Conservation (phyloP, 2,329 filamentous ascomycete species). For the Ilyonectria destructans region DNA sequence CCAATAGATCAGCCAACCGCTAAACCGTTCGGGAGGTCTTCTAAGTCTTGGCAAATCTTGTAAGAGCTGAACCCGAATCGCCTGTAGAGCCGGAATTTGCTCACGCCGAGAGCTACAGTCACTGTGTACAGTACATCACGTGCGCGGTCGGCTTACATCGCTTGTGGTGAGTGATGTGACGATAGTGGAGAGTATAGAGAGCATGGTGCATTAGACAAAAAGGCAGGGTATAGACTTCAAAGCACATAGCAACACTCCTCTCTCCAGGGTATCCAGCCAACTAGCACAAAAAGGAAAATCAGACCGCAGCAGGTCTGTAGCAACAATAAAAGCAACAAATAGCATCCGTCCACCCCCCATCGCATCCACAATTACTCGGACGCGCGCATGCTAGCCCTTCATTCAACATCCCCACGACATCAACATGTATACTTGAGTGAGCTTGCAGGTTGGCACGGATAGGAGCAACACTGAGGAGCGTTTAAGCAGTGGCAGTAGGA, state of each 20-base stretch:
- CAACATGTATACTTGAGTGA: slow-evolving; percentile 19
- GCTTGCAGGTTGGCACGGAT: slow-evolving; percentile 29
- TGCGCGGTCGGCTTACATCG: neutral
- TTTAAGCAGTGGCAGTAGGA: slow-evolving; percentile 45
- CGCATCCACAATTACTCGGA: slow-evolving; percentile 17
- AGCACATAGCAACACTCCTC: slow-evolving; percentile 48
- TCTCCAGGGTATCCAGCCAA: slow-evolving; percentile 54
- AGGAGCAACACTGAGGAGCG: slow-evolving; percentile 10
- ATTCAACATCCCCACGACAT: slow-evolving; percentile 23
- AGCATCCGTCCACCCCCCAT: slow-evolving; percentile 16
- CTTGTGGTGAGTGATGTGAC: neutral
- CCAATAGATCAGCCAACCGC: neutral
- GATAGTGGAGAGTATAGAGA: slow-evolving; percentile 23
- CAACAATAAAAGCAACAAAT: slow-evolving; percentile 9
- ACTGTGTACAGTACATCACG: neutral
- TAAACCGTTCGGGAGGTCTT: neutral
- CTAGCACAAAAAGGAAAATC: slow-evolving; percentile 44
- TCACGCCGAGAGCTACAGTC: neutral
- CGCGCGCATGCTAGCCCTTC: slow-evolving; percentile 11
- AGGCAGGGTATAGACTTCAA: slow-evolving; percentile 53
- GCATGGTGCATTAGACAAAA: slow-evolving; percentile 44
- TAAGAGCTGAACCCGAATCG: neutral
- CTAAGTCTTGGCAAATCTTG: neutral
- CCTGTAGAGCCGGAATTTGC: neutral
- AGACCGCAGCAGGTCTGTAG: slow-evolving; percentile 14